These are phyloP conservation scores for Hymenochaete sp. DNA, from an alignment of 1,284 basidiomycete genomes.

Conservation along the genomic window DNA sequence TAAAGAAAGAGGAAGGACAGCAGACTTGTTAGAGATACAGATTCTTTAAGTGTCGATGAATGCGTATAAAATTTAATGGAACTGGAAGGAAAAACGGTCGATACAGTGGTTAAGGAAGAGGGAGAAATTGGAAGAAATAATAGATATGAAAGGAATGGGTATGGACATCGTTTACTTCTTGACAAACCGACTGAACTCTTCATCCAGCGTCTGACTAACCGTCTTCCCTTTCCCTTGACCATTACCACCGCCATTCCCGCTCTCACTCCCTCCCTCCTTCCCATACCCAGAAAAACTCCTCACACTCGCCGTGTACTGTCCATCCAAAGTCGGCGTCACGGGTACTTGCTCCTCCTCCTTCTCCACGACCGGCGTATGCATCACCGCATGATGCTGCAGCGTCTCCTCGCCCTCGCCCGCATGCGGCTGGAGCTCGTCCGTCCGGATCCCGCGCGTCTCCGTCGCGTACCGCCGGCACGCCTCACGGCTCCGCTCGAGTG, in stretches of 20 bases:
- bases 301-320: too few relatives aligned
- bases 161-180: neutral
- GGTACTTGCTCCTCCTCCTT: constrained; percentile 11
- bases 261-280: too few relatives aligned
- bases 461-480: constrained; percentile 59
- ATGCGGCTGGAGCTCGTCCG: constrained; percentile 57
- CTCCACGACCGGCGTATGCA: constrained; percentile 18
- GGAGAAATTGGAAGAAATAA: neutral
- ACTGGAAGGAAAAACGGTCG: too few relatives aligned
- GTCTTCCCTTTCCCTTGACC: too few relatives aligned
- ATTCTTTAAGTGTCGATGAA: too few relatives aligned
- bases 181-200: neutral
- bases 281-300: too few relatives aligned
- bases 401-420: constrained; percentile 44
- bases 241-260: too few relatives aligned
- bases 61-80: too few relatives aligned
- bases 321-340: neutral
- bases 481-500: constrained; percentile 47
- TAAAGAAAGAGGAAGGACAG: neutral
- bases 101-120: too few relatives aligned
- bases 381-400: constrained; percentile 25
- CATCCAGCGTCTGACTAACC: neutral
- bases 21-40: too few relatives aligned
- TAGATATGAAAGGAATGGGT: neutral
- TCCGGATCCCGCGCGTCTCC: constrained; percentile 42